Conservation (phyloP, 805 yeast genomes). For the Nematodospora valgi region DNA sequence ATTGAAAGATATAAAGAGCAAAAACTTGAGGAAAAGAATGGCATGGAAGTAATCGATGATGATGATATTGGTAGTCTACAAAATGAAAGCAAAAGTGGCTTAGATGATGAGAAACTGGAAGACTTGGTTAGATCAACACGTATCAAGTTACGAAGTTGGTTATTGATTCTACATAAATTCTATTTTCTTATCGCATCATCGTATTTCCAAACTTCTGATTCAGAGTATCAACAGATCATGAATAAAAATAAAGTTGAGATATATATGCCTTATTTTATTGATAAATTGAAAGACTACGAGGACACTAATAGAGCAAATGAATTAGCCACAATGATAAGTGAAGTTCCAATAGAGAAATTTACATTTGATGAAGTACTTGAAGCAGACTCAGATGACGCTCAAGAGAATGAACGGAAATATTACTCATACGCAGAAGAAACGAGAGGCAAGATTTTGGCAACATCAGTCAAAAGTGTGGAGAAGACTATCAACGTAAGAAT, state of each 20-base stretch:
- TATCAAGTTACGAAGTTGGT: slow-evolving; percentile 44
- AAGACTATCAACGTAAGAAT: slow-evolving; percentile 23
- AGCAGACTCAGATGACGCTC: slow-evolving; percentile 5
- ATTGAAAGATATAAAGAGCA: slow-evolving; percentile 21
- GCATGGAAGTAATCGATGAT: slow-evolving; percentile 18
- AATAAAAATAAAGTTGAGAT: slow-evolving; percentile 9
- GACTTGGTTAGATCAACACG: slow-evolving; percentile 23
- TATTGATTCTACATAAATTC: slow-evolving; percentile 67
- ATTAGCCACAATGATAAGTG: slow-evolving; percentile 20
- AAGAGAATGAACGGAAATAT: slow-evolving; percentile 17
- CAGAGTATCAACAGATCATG: slow-evolving; percentile 27
- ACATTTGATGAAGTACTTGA: slow-evolving; percentile 6
- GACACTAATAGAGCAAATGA: slow-evolving; percentile 14
- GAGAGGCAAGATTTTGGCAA: slow-evolving; percentile 28
- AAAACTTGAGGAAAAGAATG: slow-evolving; percentile 11
- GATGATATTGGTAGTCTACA: slow-evolving; percentile 10
- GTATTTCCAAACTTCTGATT: slow-evolving; percentile 51
- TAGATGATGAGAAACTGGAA: slow-evolving; percentile 13
- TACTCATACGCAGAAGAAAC: slow-evolving; percentile 35
- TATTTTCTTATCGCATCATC: slow-evolving; percentile 77
- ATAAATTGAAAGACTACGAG: slow-evolving; percentile 7
- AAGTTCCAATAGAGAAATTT: slow-evolving; percentile 12
- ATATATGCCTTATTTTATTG: slow-evolving; percentile 4
- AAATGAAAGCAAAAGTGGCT: slow-evolving; percentile 3
- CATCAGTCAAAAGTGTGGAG: slow-evolving; percentile 27